Percentiles rank a stretch among this genome's conserved stretches.
Conservation (phyloP, 768 basidiomycete genomes). For the Punctularia strigosozonata region DNA sequence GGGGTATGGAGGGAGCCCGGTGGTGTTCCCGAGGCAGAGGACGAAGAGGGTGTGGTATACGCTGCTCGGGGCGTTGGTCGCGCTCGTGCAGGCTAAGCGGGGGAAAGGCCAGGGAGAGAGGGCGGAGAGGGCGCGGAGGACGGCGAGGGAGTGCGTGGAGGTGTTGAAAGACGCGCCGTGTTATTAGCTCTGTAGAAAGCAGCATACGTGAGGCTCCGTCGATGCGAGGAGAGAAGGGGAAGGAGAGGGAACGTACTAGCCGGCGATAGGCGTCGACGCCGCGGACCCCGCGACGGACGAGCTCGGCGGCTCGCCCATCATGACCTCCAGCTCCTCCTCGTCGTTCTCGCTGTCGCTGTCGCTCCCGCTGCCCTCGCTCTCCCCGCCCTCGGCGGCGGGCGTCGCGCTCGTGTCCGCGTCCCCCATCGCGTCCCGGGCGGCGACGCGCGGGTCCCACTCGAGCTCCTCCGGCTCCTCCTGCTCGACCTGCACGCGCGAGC, state of each 20-base stretch:
- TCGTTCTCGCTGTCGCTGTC: slow-evolving; percentile 8
- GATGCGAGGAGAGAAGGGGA: no score
- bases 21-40: slow-evolving; percentile 52
- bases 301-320: no score
- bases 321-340: no score
- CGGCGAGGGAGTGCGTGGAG: slow-evolving; percentile 26
- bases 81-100: slow-evolving; percentile 31
- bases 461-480: slow-evolving; percentile 72
- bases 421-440: no score
- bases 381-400: slow-evolving; percentile 9
- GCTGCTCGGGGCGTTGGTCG: slow-evolving; percentile 44
- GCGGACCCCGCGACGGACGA: no score
- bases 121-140: slow-evolving; percentile 15
- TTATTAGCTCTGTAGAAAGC: slow-evolving; percentile 30
- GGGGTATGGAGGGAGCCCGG: slow-evolving; percentile 46
- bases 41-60: slow-evolving; percentile 75
- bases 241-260: no score
- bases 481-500: slow-evolving; percentile 67
- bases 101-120: slow-evolving; percentile 15
- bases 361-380: slow-evolving; percentile 10
- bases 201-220: no score
- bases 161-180: slow-evolving; percentile 39
- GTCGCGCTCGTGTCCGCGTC: slow-evolving; percentile 26
- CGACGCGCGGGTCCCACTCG: slow-evolving; percentile 63
- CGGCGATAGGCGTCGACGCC: no score